These are phyloP conservation scores for Neophaeococcomyces aloes DNA, from an alignment of 2,329 filamentous ascomycete species.

Conservation along the genomic window DNA sequence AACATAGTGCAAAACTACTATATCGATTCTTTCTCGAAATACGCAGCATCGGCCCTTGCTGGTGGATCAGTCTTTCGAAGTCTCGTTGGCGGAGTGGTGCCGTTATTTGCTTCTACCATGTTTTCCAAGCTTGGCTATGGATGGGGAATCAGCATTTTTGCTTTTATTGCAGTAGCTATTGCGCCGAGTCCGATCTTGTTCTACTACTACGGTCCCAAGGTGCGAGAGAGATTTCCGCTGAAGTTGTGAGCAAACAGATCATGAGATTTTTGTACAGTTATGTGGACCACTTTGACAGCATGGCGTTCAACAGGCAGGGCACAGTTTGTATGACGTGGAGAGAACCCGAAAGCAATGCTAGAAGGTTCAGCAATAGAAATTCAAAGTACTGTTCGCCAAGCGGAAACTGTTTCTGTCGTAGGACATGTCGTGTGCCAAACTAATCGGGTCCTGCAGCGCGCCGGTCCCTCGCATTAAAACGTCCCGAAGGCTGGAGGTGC, in stretches of 20 bases:
- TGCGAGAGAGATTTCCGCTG: slow-evolving; percentile 35
- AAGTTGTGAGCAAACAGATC: slow-evolving; percentile 5
- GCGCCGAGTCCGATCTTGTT: slow-evolving; percentile 42
- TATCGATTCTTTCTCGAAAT: slow-evolving; percentile 34
- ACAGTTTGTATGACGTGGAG: too few species aligned
- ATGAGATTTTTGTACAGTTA: neutral
- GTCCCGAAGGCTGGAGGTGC: neutral
- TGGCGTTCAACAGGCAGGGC: too few species aligned
- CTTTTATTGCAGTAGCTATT: slow-evolving; percentile 35
- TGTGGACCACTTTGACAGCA: too few species aligned
- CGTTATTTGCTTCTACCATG: slow-evolving; percentile 37
- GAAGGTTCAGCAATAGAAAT: too few species aligned
- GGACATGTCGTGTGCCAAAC: too few species aligned
- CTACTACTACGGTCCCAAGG: slow-evolving; percentile 36
- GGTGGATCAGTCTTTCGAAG: slow-evolving; percentile 37
- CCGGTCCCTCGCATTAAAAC: slow-evolving; percentile 2
- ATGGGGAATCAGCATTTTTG: slow-evolving; percentile 37
- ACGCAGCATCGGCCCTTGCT: slow-evolving; percentile 39
- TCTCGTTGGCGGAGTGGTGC: slow-evolving; percentile 39
- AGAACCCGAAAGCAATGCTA: too few species aligned
- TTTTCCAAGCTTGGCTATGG: slow-evolving; percentile 30
- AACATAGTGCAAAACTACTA: slow-evolving; percentile 42
- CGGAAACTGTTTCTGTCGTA: too few species aligned
- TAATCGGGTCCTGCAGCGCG: slow-evolving; percentile 8
- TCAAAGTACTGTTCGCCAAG: too few species aligned